These are phyloP conservation scores for Yarrowia hollandica DNA, from an alignment of 805 yeast species.

Conservation along the genomic window DNA sequence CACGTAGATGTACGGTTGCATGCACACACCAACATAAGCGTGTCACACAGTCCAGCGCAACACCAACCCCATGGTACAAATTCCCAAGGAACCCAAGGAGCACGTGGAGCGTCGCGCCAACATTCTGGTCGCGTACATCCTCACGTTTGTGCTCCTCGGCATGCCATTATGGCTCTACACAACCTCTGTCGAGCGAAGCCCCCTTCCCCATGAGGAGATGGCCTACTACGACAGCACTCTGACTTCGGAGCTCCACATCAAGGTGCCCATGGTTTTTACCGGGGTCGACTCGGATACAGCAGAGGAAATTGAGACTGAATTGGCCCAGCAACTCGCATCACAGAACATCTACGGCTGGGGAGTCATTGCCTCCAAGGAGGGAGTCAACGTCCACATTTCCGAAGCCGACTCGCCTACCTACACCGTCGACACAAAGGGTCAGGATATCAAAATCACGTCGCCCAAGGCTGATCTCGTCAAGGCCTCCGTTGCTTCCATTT, in stretches of 20 bases:
- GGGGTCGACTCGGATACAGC: slow-evolving; percentile 57
- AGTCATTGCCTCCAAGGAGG: slow-evolving; percentile 33
- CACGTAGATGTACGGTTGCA: background rate
- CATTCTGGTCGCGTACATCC: slow-evolving; percentile 22
- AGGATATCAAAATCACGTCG: slow-evolving; percentile 47
- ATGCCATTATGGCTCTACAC: slow-evolving; percentile 61
- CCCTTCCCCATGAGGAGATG: slow-evolving; percentile 53
- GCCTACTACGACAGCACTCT: slow-evolving; percentile 41
- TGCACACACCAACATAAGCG: background rate
- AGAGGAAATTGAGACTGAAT: slow-evolving; percentile 49
- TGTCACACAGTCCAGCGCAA: background rate
- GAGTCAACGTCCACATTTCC: slow-evolving; percentile 37
- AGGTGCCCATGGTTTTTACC: slow-evolving; percentile 39
- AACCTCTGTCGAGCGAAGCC: slow-evolving; percentile 63
- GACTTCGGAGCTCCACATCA: slow-evolving; percentile 34
- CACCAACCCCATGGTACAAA: background rate
- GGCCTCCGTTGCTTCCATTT: slow-evolving; percentile 48
- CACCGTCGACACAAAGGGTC: slow-evolving; percentile 44
- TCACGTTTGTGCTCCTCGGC: slow-evolving; percentile 44
- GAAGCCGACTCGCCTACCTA: slow-evolving; percentile 41
- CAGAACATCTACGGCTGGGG: slow-evolving; percentile 47
- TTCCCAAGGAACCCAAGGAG: slow-evolving; percentile 18
- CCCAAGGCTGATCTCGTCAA: slow-evolving; percentile 49
- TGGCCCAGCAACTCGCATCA: slow-evolving; percentile 50
- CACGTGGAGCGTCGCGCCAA: slow-evolving; percentile 28